phyloP scores from a whole-genome alignment of 306 rosid genomes.

The Castanopsis chinensis region DNA sequence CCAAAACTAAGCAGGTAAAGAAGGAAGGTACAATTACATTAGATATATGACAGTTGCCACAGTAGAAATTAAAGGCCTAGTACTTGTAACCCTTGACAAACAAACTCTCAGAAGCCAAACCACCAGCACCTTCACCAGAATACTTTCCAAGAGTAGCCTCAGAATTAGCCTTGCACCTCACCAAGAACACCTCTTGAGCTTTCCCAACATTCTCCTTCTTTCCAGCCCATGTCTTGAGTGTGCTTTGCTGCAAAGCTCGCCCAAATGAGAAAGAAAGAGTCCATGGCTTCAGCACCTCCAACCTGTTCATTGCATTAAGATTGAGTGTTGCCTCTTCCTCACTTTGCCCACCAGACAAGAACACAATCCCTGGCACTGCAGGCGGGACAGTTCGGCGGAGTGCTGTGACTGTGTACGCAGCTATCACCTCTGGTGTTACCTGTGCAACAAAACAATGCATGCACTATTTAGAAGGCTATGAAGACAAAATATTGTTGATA shows the following conservation, averaged over 20 bases:
- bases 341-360: constrained; percentile 90
- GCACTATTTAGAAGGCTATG: background rate
- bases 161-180: constrained; percentile 78
- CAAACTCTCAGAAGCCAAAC: constrained; percentile 71
- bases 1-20: constrained; percentile 30
- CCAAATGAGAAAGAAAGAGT: constrained; percentile 92
- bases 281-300: constrained; percentile 84
- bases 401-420: constrained; percentile 69
- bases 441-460: constrained; percentile 1
- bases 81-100: constrained; percentile 66
- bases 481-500: background rate
- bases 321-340: constrained; percentile 84
- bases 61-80: constrained; percentile 23
- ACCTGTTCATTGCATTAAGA: constrained; percentile 74
- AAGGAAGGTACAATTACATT: constrained; percentile 22
- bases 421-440: constrained; percentile 75
- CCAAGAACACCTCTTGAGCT: constrained; percentile 72
- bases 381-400: constrained; percentile 83
- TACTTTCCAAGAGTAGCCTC: constrained; percentile 79
- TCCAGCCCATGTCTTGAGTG: constrained; percentile 87
- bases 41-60: constrained; percentile 17
- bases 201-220: constrained; percentile 73
- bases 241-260: constrained; percentile 83
- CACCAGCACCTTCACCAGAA: constrained; percentile 43
- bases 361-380: constrained; percentile 82